Evolutionary conservation across 2,329 filamentous ascomycete species (phyloP).

Genomic region (Aspergillus spinulosporus): DNA sequence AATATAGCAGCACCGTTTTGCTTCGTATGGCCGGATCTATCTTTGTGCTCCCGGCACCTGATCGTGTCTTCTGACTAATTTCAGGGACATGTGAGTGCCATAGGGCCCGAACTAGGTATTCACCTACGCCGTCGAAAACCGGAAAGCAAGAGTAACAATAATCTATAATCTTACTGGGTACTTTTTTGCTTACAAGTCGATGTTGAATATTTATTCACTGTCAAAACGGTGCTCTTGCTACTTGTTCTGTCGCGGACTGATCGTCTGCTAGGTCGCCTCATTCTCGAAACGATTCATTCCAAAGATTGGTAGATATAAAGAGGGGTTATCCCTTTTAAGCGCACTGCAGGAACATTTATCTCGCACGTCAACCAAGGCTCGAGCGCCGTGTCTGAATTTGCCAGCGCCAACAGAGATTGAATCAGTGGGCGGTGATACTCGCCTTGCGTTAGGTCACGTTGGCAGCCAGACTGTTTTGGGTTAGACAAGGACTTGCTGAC

Average conservation of each 20-base stretch:
- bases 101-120: neutral
- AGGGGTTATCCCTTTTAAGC: conserved; percentile 6
- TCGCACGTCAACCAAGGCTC: conserved; percentile 2
- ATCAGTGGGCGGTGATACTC: conserved; percentile 22
- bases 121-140: neutral
- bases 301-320: neutral
- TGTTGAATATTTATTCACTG: neutral
- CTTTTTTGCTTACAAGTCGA: neutral
- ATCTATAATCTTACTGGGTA: neutral
- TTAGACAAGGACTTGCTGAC: conserved; percentile 23
- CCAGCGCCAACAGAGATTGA: conserved; percentile 5
- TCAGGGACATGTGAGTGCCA: conserved; percentile 13
- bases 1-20: neutral
- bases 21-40: neutral
- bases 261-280: neutral
- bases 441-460: conserved; percentile 2
- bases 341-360: conserved; percentile 14
- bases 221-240: neutral
- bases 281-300: neutral
- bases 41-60: conserved; percentile 1
- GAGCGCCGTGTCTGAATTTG: conserved; percentile 3
- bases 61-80: conserved; percentile 18
- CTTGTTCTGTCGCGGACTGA: neutral
- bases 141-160: neutral
- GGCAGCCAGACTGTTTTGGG: no score